Evolutionary conservation across 1,284 basidiomycete species (phyloP).

Genomic region (Xerocomus minutiporus): DNA sequence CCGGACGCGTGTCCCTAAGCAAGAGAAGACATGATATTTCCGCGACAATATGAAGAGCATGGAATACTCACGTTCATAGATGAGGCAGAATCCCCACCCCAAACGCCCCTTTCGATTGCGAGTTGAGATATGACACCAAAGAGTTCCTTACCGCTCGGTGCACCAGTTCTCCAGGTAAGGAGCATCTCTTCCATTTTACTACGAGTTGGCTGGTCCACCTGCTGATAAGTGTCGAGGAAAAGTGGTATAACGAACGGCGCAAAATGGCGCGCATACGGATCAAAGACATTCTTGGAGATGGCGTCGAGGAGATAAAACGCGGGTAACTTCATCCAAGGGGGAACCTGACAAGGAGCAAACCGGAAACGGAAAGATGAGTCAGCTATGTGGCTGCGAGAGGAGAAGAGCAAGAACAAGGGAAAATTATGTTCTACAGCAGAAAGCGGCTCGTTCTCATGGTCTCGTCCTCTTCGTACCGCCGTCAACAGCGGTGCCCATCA

Average conservation of each 20-base stretch:
- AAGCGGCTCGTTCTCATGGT: conserved; percentile 27
- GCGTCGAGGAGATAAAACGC: conserved; percentile 95
- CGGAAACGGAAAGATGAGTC: conserved; percentile 51
- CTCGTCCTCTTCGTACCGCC: conserved; percentile 34
- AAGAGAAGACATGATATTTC: conserved; percentile 10
- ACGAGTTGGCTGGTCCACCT: conserved; percentile 78
- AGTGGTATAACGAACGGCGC: conserved; percentile 71
- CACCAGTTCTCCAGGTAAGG: conserved; percentile 84
- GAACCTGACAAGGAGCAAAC: conserved; percentile 58
- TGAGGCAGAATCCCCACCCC: conserved; percentile 53
- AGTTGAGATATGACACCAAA: conserved; percentile 74
- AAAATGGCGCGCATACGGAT: conserved; percentile 83
- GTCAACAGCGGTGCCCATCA: conserved; percentile 30
- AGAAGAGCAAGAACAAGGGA: conserved; percentile 21
- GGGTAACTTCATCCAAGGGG: conserved; percentile 88
- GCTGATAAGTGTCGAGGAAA: conserved; percentile 80
- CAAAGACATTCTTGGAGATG: conserved; percentile 90
- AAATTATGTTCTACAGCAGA: conserved; percentile 20
- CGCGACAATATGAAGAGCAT: background rate
- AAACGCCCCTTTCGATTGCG: conserved; percentile 73
- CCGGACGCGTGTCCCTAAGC: conserved; percentile 33
- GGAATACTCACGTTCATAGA: conserved; percentile 32
- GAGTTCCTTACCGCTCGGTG: conserved; percentile 73
- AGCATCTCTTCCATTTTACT: conserved; percentile 97
- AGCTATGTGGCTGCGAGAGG: conserved; percentile 42